Evolutionary conservation across 495 filamentous ascomycete genomes (phyloP), one percentile per base, ranked within the genome.

Genomic region (Letharia columbiana): DNA sequence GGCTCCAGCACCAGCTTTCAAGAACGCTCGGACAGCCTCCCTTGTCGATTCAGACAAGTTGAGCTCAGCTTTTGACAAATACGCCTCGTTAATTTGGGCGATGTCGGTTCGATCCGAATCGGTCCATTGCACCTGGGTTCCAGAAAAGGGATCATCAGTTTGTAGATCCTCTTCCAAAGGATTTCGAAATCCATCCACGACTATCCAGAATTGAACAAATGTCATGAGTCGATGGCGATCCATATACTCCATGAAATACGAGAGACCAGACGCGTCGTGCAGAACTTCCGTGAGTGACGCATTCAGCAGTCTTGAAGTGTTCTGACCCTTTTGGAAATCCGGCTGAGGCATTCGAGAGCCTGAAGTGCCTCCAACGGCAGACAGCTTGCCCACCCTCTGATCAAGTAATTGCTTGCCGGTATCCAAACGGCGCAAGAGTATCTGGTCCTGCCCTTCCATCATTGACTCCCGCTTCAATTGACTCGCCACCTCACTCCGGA

Each of bases 171-270:
- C 91, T 74, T 98, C 94, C 6, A 99, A 78, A 8, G 95, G 95
- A 73, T 94, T 96, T n/a, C 95, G 87, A 71, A 98, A 88, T 2
- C 95, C 92, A 78, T 98, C 94, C 20, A 98, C 95, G 33, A 98
- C 93, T 56, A 99, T 88, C 92, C 92, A 99, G 75, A 96, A 99
- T 73, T 99, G 95, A 1, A 99, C 94, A 49, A 96, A 76, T 18
- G 87, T 82, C 86, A 97, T 92, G 9, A 95, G 81, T 40, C 84
- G 79, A 72, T 90, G 87, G 39, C 93, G 89, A 74, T 99, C 95
- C 95, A 98, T 97, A 74, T 91, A 97, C 72, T 99, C 95, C 95
- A 98, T 99, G 74, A 98, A 97, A 73, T 96, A 99, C 15, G 92
- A 97, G 20, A 98, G 79, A 9, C 91, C 92, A 2, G 93, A 87